Conservation (phyloP, 306 rosid genomes). For the Sesbania bispinosa region DNA sequence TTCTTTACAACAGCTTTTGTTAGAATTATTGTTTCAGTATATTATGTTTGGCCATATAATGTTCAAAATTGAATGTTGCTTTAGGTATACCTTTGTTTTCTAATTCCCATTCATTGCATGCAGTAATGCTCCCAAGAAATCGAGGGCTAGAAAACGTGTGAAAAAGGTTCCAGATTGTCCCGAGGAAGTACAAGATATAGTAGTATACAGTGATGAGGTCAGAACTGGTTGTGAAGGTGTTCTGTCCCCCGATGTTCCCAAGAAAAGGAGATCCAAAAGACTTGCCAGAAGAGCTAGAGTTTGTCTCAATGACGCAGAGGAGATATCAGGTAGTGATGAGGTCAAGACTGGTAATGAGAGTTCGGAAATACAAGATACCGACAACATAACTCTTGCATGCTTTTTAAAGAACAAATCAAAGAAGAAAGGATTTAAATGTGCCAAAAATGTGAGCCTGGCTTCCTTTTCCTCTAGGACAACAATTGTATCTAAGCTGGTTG, state of each 20-base stretch:
- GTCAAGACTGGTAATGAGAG: constrained; percentile 3
- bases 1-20: constrained; percentile 13
- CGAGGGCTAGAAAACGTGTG: constrained; percentile 27
- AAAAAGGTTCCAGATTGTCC: constrained; percentile 28
- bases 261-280: constrained; percentile 38
- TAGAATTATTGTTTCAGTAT: constrained; percentile 9
- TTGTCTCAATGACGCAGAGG: constrained; percentile 13
- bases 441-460: background rate
- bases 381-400: constrained; percentile 36
- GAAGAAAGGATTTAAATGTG: constrained; percentile 38
- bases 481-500: constrained; percentile 4
- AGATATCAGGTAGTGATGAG: background rate
- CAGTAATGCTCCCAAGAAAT: constrained; percentile 47
- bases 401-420: constrained; percentile 28
- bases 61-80: constrained; percentile 21
- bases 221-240: constrained; percentile 16
- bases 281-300: constrained; percentile 25
- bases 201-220: background rate
- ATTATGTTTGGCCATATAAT: background rate
- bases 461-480: background rate
- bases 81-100: constrained; percentile 17
- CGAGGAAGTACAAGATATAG: constrained; percentile 9
- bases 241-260: constrained; percentile 23
- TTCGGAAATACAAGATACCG: constrained; percentile 33
- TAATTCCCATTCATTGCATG: constrained; percentile 25